A percentile compares a stretch with the other conserved stretches of the same genome.
Evolutionary conservation across 768 basidiomycete genomes (phyloP).

Genomic region (Auricularia sp.): DNA sequence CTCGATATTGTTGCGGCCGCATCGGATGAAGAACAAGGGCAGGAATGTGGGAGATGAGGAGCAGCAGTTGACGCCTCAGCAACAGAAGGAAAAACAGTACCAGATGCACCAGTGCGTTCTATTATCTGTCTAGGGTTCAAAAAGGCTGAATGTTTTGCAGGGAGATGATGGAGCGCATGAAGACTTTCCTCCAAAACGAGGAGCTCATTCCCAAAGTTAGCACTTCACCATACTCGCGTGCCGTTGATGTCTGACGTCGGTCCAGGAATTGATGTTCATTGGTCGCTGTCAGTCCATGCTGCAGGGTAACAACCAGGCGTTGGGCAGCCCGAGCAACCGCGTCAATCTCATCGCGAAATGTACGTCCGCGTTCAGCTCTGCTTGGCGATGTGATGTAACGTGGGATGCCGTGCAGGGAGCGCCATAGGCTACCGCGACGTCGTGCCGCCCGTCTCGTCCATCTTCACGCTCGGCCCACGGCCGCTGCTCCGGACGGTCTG

Average conservation of each 20-base stretch:
- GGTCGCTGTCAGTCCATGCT: constrained; percentile 28
- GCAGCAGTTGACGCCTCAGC: constrained; percentile 8
- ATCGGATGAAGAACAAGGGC: constrained; percentile 16
- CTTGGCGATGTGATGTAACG: neutral
- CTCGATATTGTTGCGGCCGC: constrained; percentile 27
- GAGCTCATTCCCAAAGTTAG: constrained; percentile 23
- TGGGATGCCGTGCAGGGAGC: neutral
- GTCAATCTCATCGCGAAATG: constrained; percentile 65
- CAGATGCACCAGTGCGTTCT: constrained; percentile 24
- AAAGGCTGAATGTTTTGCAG: too few species aligned
- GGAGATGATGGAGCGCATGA: constrained; percentile 22
- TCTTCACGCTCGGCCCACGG: neutral
- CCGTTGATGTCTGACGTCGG: neutral
- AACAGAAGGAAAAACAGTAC: constrained; percentile 24
- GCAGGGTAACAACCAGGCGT: constrained; percentile 68
- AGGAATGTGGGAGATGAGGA: constrained; percentile 9
- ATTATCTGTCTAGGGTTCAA: too few species aligned
- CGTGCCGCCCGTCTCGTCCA: neutral
- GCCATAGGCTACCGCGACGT: neutral
- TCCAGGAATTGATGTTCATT: neutral
- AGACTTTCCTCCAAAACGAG: constrained; percentile 29
- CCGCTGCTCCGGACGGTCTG: neutral
- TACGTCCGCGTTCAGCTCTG: neutral
- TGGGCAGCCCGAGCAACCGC: constrained; percentile 81
- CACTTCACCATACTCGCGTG: neutral